A percentile compares a stretch with the other conserved stretches of the same genome.
These are phyloP conservation scores for Fraxinus cuspidata DNA, from an alignment of 257 asterid genomes.

Conservation along the genomic window DNA sequence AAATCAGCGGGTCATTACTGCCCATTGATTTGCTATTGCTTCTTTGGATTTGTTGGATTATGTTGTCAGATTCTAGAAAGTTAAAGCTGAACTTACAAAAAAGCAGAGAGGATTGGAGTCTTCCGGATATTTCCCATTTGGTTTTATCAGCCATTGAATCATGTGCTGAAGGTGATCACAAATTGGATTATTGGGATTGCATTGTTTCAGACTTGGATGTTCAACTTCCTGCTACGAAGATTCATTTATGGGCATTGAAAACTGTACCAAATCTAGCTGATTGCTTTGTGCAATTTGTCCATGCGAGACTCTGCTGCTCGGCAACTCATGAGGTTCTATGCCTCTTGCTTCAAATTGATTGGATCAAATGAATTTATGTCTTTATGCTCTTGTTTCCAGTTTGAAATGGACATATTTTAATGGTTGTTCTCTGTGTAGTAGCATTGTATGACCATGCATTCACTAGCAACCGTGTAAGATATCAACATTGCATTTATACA, in stretches of 20 bases:
- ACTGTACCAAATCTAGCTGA: constrained; percentile 75
- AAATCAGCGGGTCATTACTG: constrained; percentile 58
- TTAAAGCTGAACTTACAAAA: constrained; percentile 31
- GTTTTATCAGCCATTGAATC: constrained; percentile 63
- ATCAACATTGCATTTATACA: background rate
- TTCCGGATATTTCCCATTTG: constrained; percentile 78
- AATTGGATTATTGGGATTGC: constrained; percentile 57
- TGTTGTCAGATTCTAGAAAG: constrained; percentile 67
- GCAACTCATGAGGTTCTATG: constrained; percentile 47
- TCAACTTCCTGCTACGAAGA: constrained; percentile 61
- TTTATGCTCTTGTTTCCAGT: background rate
- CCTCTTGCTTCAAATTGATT: background rate
- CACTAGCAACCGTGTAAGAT: background rate
- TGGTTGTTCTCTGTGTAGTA: background rate
- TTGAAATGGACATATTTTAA: background rate
- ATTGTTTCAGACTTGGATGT: constrained; percentile 45
- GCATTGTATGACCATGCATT: background rate
- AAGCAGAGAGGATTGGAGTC: constrained; percentile 32
- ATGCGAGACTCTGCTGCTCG: constrained; percentile 55
- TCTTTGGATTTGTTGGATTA: constrained; percentile 67
- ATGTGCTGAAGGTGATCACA: constrained; percentile 47
- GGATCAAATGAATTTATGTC: background rate
- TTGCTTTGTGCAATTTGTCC: constrained; percentile 69
- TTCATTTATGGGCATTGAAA: constrained; percentile 74
- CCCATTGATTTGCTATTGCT: constrained; percentile 53